Evolutionary conservation across 2,329 filamentous ascomycete genomes (phyloP).

Genomic region (Calonectria naviculata): DNA sequence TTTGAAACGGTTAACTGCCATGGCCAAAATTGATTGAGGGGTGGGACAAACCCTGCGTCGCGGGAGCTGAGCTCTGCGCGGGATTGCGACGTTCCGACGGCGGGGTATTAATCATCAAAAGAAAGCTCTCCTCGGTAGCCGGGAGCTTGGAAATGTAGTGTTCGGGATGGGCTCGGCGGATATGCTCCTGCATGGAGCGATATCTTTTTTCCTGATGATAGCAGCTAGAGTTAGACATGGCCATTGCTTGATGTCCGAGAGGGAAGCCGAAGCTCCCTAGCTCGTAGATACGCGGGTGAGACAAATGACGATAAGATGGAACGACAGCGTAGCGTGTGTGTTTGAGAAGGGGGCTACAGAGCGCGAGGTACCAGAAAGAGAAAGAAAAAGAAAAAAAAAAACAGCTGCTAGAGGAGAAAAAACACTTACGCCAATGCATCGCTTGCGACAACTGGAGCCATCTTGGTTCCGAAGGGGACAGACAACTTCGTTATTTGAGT

Average conservation of each 20-base stretch:
- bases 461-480: slow-evolving; percentile 97
- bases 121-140: slow-evolving; percentile 97
- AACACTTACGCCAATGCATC: slow-evolving; percentile 94
- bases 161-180: slow-evolving; percentile 94
- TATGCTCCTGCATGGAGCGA: slow-evolving; percentile 99
- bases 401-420: slow-evolving; percentile 14
- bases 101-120: slow-evolving; percentile 93
- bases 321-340: slow-evolving; percentile 14
- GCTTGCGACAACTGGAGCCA: slow-evolving; percentile 95
- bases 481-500: slow-evolving; percentile 95
- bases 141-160: slow-evolving; percentile 98
- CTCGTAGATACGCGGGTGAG: slow-evolving; percentile 35
- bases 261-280: slow-evolving; percentile 17
- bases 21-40: slow-evolving; percentile 25
- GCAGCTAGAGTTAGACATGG: slow-evolving; percentile 38
- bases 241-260: slow-evolving; percentile 28
- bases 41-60: slow-evolving; percentile 45
- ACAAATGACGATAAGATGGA: slow-evolving; percentile 36
- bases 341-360: neutral
- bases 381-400: neutral
- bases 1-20: slow-evolving; percentile 37
- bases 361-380: neutral
- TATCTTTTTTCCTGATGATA: slow-evolving; percentile 85
- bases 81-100: slow-evolving; percentile 75
- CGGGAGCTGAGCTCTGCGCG: slow-evolving; percentile 46